Evolutionary conservation across 1,139 yeast species (phyloP).

Genomic region (Taiozyma sp.): DNA sequence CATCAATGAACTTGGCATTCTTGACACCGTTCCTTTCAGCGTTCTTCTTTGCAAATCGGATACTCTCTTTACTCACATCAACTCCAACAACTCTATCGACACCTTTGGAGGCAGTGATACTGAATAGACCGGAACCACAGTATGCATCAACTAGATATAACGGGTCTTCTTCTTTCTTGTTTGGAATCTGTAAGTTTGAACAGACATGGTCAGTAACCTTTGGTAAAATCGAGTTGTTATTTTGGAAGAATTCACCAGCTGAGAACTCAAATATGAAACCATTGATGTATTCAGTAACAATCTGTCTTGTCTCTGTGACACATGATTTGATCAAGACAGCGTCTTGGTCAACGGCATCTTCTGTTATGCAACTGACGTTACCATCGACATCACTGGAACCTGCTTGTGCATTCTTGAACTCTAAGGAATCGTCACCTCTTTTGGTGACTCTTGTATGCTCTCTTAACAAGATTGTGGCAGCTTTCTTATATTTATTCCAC

Average conservation of each 20-base stretch:
- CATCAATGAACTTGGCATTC: slow-evolving; percentile 81
- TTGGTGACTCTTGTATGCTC: slow-evolving; percentile 53
- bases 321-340: slow-evolving; percentile 33
- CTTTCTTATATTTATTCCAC: slow-evolving; percentile 60
- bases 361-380: slow-evolving; percentile 27
- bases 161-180: slow-evolving; percentile 32
- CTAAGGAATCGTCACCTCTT: slow-evolving; percentile 24
- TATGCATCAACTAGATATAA: slow-evolving; percentile 87
- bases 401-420: slow-evolving; percentile 31
- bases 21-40: slow-evolving; percentile 68
- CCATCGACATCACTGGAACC: slow-evolving; percentile 38
- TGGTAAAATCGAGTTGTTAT: slow-evolving; percentile 88
- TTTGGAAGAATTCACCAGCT: slow-evolving; percentile 95
- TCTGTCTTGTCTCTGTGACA: slow-evolving; percentile 65
- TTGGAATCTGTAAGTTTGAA: slow-evolving; percentile 51
- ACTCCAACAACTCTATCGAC: slow-evolving; percentile 88
- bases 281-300: slow-evolving; percentile 72
- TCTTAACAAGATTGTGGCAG: slow-evolving; percentile 82
- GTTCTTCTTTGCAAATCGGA: slow-evolving; percentile 77
- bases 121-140: slow-evolving; percentile 94
- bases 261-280: slow-evolving; percentile 79
- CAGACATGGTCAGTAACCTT: slow-evolving; percentile 75
- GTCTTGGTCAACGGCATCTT: slow-evolving; percentile 20
- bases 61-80: slow-evolving; percentile 89
- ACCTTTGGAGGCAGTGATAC: slow-evolving; percentile 75